Evolutionary conservation across 164 flowering plant genomes (phyloP), one percentile per base, ranked within the genome.

Genomic region (Aristolochia contorta): DNA sequence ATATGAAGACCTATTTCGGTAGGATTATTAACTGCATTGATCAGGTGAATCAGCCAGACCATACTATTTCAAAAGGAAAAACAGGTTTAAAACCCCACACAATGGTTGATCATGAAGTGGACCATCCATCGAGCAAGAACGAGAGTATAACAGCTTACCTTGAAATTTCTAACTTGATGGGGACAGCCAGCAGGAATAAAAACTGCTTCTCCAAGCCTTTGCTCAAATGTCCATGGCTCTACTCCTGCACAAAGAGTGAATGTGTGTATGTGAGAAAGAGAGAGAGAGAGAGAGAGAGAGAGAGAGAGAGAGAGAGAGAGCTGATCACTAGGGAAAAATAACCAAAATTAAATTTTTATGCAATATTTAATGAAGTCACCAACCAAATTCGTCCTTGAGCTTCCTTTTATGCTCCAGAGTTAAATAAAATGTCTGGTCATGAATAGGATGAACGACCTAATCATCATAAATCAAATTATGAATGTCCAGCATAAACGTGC

Each of bases 111-210:
- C 7, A 37, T 37, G 43, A 37, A 4, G 43, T 3, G 43, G 43
- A 37, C 43, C 43, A 37, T 37, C 9, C 43, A 37, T 6, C 12
- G 7, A 37, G 1, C 43, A 6, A 37, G 43, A 37, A 55, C 6
- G 22, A 1, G 23, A 20, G 16, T 9, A 25, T 12, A 24, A 24
- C 12, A 1, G 18, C 14, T 12, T 69, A 91, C 97, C 89, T 84
- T 85, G 19, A 87, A 85, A 67, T 87, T 90, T 61, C 97, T 72
- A 25, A 90, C 97, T 80, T 90, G 97, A 67, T 87, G 96, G 10
- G 97, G 97, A 51, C 97, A 90, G 47, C 97, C 95, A 14, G 95
- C 95, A 67, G 95, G 97, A 69, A 90, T 90, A 62, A 90, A 87
- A 14, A 90, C 95, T 25, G 97, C 95, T 65, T 90, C 95, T 30